These are phyloP conservation scores for Ophiorrhiza pumila DNA, from an alignment of 257 asterid genomes.

Conservation along the genomic window DNA sequence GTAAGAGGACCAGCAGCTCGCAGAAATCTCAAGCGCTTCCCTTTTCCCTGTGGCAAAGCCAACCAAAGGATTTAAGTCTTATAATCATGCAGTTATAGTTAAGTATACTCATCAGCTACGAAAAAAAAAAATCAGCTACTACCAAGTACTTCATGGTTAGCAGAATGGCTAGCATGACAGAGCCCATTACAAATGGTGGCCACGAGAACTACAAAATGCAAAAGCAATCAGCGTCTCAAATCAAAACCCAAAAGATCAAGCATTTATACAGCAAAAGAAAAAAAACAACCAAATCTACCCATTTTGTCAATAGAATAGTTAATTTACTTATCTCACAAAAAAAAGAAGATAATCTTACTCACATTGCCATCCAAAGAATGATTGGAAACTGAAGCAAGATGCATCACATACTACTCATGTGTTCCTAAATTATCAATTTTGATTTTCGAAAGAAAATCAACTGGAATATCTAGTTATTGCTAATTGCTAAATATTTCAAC, in stretches of 20 bases:
- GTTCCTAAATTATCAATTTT: neutral
- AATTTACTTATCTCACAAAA: too few relatives aligned
- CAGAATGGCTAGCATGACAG: slow-evolving; percentile 65
- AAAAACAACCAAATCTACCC: neutral
- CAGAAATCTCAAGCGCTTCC: slow-evolving; percentile 62
- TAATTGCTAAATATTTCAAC: neutral
- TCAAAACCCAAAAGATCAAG: neutral
- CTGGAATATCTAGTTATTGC: neutral
- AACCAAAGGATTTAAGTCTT: slow-evolving; percentile 19
- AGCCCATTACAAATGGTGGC: slow-evolving; percentile 96
- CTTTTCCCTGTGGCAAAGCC: slow-evolving; percentile 62
- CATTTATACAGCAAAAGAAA: neutral
- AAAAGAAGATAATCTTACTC: neutral
- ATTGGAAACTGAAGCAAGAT: neutral
- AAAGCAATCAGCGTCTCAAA: neutral
- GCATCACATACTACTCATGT: neutral
- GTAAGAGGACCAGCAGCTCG: slow-evolving; percentile 98
- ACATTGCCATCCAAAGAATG: neutral
- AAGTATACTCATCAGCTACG: slow-evolving; percentile 7
- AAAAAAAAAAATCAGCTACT: slow-evolving; percentile 24
- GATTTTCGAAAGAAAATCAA: neutral
- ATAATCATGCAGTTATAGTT: slow-evolving; percentile 16
- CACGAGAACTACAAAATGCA: slow-evolving; percentile 59
- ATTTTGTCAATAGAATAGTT: neutral
- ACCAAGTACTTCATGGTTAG: slow-evolving; percentile 91